These are phyloP conservation scores for Pseudogymnoascus sp. DNA, from an alignment of 2,329 filamentous ascomycete species.

Conservation along the genomic window DNA sequence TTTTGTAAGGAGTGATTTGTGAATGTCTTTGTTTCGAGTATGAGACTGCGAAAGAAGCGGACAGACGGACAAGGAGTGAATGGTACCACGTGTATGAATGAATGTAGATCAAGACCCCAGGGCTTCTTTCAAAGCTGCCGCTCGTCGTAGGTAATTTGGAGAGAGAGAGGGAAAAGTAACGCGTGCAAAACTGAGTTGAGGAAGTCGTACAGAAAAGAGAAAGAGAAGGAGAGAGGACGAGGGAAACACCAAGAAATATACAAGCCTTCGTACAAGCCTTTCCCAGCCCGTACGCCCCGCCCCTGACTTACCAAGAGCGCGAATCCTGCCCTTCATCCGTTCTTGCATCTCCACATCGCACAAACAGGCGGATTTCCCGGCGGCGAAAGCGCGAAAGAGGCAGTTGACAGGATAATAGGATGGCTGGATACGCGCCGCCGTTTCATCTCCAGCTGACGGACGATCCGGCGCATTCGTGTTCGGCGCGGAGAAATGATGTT, in stretches of 20 bases:
- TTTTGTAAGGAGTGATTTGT: neutral
- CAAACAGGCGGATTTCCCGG: neutral
- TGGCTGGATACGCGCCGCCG: neutral
- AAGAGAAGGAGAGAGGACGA: neutral
- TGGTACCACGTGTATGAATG: neutral
- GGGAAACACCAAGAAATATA: neutral
- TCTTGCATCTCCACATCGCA: neutral
- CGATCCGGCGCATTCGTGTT: neutral
- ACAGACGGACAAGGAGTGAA: neutral
- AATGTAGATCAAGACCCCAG: neutral
- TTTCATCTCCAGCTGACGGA: neutral
- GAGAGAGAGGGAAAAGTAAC: neutral
- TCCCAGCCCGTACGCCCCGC: neutral
- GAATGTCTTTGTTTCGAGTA: neutral
- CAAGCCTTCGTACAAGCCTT: neutral
- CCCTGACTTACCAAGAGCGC: neutral
- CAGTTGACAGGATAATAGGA: neutral
- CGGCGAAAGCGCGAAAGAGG: neutral
- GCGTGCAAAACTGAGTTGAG: neutral
- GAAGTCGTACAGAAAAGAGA: neutral
- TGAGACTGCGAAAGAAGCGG: neutral
- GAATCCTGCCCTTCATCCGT: neutral
- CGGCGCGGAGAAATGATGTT: neutral
- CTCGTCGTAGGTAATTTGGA: neutral
- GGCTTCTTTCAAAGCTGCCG: constrained; percentile 1